Base-by-base conservation (phyloP, 306 rosid genomes). In the Quercus alba region DNA sequence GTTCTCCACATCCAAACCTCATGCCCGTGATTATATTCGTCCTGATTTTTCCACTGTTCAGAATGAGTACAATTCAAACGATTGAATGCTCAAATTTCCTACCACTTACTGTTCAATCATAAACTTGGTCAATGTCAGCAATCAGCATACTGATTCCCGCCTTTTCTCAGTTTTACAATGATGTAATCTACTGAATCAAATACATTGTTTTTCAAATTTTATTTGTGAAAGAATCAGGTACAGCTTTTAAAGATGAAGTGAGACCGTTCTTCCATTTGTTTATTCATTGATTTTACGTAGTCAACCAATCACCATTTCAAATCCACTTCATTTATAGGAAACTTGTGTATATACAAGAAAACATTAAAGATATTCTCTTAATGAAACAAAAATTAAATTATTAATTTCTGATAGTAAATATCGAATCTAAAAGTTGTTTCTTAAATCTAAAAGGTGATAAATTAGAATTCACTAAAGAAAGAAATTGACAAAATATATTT, bases 381-480 rank as follows among this genome's bases (percentile, higher is more conserved):
- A 1, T 31, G 1, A 31, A 31, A 31, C 0, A 31, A 0, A 31
- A 31, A 31, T 31, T 31, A 31, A 31, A 33, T 5, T 5, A 33
- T 33, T 33, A 33, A 0, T 33, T 33, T 33, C 1, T 33, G 0
- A 1, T 33, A 33, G 0, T 33, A 33, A 33, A 33, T 0, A 0
- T 33, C 0, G 1, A 5, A 33, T 33, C 0, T 0, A 5, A 33
- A 5, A 33, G 6, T 33, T 0, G 0, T 33, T 33, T 33, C 1
- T 33, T 33, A 0, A 33, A 5, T 5, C 0, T 0, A 33, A 0
- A 33, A 33, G 1, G 6, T 33, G 38, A 33, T 33, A 33, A 5
- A 5, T 0, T 33, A 0, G 1, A 33, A 33, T 33, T 0, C 0
- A 33, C 0, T 0, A 33, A 2, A 33, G 0, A 33, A 33, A 5